Evolutionary conservation across 106 monocot species (phyloP).

Genomic region (Vanilla planifolia): DNA sequence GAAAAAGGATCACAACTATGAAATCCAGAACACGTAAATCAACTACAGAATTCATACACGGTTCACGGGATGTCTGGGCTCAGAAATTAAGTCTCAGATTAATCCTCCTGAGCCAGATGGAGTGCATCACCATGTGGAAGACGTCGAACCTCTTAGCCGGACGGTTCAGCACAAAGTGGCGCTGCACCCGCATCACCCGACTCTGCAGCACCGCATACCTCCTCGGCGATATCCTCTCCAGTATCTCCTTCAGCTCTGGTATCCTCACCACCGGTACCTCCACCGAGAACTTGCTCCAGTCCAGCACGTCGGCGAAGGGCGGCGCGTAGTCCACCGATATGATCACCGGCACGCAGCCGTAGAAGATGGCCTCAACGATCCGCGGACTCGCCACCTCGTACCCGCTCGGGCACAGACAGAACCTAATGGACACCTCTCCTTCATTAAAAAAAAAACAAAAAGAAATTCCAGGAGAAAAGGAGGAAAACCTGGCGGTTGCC

Average conservation of each 20-base stretch:
- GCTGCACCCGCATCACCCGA: slow-evolving; percentile 28
- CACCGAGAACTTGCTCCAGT: slow-evolving; percentile 58
- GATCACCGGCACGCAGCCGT: slow-evolving; percentile 72
- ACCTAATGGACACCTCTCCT: slow-evolving; percentile 12
- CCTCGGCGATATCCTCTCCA: slow-evolving; percentile 13
- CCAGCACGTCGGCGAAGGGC: slow-evolving; percentile 69
- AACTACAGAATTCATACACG: too few relatives aligned
- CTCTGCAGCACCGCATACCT: slow-evolving; percentile 16
- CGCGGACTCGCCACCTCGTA: slow-evolving; percentile 78
- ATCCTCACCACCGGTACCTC: slow-evolving; percentile 25
- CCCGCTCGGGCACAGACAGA: slow-evolving; percentile 77
- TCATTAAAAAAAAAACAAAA: too few relatives aligned
- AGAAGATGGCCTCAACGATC: slow-evolving; percentile 54
- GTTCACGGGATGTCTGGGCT: too few relatives aligned
- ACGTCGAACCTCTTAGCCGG: slow-evolving; percentile 47
- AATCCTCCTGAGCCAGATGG: slow-evolving; percentile 52
- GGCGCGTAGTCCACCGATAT: slow-evolving; percentile 49
- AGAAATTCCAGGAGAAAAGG: too few relatives aligned
- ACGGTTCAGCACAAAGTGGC: slow-evolving; percentile 40
- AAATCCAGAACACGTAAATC: too few relatives aligned
- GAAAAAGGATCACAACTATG: too few relatives aligned
- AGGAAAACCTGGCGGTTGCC: slow-evolving; percentile 27
- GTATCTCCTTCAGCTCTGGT: slow-evolving; percentile 39
- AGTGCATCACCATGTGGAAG: slow-evolving; percentile 45
- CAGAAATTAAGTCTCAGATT: slow-evolving; percentile 18